Evolutionary conservation across 169 alveolate genomes (phyloP), one percentile per base, ranked within the genome.

Genomic region (Besnoitia besnoiti): DNA sequence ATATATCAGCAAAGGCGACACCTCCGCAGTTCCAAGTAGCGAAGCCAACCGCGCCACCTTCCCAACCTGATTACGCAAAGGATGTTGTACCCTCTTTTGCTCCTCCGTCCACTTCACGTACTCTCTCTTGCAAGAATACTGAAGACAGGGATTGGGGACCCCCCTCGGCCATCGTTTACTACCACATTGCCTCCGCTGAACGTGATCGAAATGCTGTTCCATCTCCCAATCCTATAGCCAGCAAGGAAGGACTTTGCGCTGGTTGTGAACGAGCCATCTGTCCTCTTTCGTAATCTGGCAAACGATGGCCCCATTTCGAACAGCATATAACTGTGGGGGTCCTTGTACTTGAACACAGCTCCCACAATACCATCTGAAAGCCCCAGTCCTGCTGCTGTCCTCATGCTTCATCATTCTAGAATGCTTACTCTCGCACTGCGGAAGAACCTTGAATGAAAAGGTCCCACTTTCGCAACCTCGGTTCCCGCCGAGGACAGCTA

Each of bases 11-110:
- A 93, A 96, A 97, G 0, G 98, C 97, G n/a, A 96, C 95, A 30
- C 97, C 96, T n/a, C 95, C 95, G 91, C 98, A 97, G 39, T 95
- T 94, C 85, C 95, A 85, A 49, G 97, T 94, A 61, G 96, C 76
- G 40, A 97, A 93, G 33, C 98, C 98, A 0, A 97, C 95, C 62
- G 97, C 79, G 14, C 97, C 96, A 24, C 96, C 96, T 7, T 24
- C 44, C 42, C 51, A 30, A 24, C 76, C 94, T 91, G 91, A 40
- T 5, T 1, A 75, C 37, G 50, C 7, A 40, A 85, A 49, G 0
- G 85, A 47, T 37, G 30, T 85, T 30, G 89, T 16, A 82, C 35
- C 61, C 19, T 5, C 27, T 24, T 37, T 35, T 16, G 1, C 7
- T 1, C 50, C 49, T 44, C 0, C 4, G 10, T 39, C 77, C 10